phyloP scores from a whole-genome alignment of 2,329 filamentous ascomycete species.

The Fusarium concolor region DNA sequence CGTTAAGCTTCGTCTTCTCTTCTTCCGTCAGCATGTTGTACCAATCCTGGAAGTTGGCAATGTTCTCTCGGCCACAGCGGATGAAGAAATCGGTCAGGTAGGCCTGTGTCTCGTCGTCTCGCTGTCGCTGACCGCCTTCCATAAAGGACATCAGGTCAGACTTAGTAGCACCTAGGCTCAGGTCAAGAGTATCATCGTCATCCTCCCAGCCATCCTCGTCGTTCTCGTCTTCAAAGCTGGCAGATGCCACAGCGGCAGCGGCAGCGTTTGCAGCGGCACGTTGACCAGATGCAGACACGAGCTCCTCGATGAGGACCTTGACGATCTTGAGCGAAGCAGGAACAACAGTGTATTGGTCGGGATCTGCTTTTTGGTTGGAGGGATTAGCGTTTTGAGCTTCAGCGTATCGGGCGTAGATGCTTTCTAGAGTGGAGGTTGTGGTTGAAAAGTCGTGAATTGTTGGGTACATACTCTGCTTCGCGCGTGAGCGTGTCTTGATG shows the following conservation, averaged over 20 bases:
- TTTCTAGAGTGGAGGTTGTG: slow-evolving; percentile 28
- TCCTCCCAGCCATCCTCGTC: slow-evolving; percentile 93
- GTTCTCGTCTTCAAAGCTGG: slow-evolving; percentile 71
- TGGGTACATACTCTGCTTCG: slow-evolving; percentile 76
- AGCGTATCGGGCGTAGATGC: slow-evolving; percentile 37
- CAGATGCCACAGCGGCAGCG: slow-evolving; percentile 70
- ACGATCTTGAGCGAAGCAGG: slow-evolving; percentile 93
- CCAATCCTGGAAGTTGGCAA: slow-evolving; percentile 67
- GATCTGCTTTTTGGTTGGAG: slow-evolving; percentile 64
- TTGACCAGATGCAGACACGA: slow-evolving; percentile 81
- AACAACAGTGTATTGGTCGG: slow-evolving; percentile 89
- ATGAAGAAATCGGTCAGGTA: slow-evolving; percentile 88
- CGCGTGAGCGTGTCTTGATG: slow-evolving; percentile 94
- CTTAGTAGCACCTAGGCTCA: slow-evolving; percentile 76
- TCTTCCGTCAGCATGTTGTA: slow-evolving; percentile 66
- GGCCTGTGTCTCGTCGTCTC: slow-evolving; percentile 90
- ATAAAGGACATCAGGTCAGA: slow-evolving; percentile 84
- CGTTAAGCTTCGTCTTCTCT: slow-evolving; percentile 67
- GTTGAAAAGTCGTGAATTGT: slow-evolving; percentile 31
- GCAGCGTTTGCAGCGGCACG: slow-evolving; percentile 70
- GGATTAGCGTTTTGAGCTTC: slow-evolving; percentile 45
- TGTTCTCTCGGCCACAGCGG: slow-evolving; percentile 65
- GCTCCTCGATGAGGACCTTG: slow-evolving; percentile 94
- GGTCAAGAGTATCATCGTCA: slow-evolving; percentile 78
- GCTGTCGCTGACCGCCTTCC: slow-evolving; percentile 71